phyloP scores from a whole-genome alignment of 2,329 filamentous ascomycete species.

The Fusarium sp. region DNA sequence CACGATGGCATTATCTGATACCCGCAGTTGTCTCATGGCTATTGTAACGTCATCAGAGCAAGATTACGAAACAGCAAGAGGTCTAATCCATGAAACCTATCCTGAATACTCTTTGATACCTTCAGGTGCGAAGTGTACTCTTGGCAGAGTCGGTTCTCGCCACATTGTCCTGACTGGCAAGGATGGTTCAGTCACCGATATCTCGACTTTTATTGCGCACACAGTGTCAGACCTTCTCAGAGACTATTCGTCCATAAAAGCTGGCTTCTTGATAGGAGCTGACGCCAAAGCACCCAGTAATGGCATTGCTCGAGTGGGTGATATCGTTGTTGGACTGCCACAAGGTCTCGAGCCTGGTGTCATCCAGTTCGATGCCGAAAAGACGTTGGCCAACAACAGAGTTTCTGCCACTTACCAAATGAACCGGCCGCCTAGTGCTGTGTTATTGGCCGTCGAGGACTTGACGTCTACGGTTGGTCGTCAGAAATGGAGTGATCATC shows the following conservation, averaged over 20 bases:
- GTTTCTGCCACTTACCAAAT: background rate
- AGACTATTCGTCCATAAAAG: accelerated
- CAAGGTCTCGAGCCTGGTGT: background rate
- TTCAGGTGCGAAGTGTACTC: background rate
- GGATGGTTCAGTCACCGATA: accelerated
- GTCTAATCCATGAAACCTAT: accelerated
- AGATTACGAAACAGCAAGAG: background rate
- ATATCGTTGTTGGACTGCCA: conserved; percentile 1
- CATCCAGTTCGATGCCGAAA: background rate
- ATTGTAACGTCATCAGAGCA: background rate
- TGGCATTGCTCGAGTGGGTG: background rate
- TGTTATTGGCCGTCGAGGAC: accelerated
- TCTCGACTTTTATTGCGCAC: accelerated
- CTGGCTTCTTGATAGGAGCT: background rate
- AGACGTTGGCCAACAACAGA: accelerated
- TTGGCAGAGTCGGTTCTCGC: background rate
- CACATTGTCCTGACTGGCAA: background rate
- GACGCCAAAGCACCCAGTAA: accelerated
- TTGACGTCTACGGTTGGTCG: accelerated
- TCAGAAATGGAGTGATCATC: background rate
- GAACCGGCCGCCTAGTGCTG: accelerated
- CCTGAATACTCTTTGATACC: accelerated
- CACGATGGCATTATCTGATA: background rate
- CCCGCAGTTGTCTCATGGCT: background rate
- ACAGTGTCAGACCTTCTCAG: background rate